A percentile compares a stretch with the other conserved stretches of the same genome.
Conservation (phyloP, 1,139 yeast species). For the Geotrichum siamense region DNA sequence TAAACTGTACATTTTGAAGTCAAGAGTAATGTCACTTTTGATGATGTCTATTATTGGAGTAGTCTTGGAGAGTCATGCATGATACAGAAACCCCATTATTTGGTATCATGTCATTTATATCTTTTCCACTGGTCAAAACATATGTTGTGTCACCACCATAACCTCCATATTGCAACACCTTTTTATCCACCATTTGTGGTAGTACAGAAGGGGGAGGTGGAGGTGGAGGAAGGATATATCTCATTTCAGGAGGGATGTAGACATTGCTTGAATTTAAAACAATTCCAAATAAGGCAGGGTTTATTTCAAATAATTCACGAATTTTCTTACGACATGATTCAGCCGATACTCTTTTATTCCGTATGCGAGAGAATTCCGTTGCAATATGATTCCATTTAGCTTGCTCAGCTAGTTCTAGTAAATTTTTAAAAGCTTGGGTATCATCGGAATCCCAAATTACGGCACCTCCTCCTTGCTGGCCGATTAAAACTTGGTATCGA, state of each 20-base stretch:
- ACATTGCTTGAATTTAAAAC: conserved; percentile 4
- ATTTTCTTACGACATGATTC: conserved; percentile 52
- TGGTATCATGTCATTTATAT: neutral
- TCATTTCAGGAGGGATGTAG: neutral
- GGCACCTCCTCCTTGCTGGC: conserved; percentile 75
- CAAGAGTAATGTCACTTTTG: too few species aligned
- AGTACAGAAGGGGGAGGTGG: too few species aligned
- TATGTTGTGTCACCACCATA: neutral
- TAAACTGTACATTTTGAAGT: too few species aligned
- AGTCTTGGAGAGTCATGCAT: too few species aligned
- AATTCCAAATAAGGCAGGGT: conserved; percentile 51
- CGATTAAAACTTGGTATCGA: conserved; percentile 71
- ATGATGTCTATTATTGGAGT: too few species aligned
- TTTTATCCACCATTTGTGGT: too few species aligned
- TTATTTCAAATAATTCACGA: conserved; percentile 46
- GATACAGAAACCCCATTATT: too few species aligned
- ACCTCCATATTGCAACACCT: too few species aligned
- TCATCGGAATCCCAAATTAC: conserved; percentile 59
- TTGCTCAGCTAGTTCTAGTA: conserved; percentile 61
- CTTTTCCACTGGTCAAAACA: neutral
- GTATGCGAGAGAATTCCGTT: conserved; percentile 52
- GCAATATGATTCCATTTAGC: conserved; percentile 66
- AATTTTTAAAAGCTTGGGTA: conserved; percentile 43
- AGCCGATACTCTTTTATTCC: conserved; percentile 49
- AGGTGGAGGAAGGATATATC: neutral